phyloP scores from a whole-genome alignment of 768 basidiomycete genomes.

The Hortiboletus campestris region DNA sequence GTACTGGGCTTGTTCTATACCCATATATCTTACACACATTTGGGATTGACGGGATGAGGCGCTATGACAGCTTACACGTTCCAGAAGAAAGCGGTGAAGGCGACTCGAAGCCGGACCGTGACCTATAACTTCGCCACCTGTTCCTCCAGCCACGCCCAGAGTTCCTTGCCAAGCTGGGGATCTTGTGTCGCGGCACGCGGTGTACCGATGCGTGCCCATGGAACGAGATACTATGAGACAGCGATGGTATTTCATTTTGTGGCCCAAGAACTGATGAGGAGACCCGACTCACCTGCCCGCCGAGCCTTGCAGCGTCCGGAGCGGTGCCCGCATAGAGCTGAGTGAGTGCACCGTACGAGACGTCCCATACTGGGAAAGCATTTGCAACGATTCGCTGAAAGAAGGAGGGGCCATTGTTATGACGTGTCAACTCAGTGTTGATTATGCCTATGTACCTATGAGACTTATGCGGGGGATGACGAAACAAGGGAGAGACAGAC shows the following conservation, averaged over 20 bases:
- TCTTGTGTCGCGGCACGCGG: slow-evolving; percentile 2
- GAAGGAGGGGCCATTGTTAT: not conserved
- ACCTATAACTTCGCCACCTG: not conserved
- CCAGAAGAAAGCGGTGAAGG: not conserved
- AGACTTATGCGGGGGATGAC: not conserved
- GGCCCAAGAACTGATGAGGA: not conserved
- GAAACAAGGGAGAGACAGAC: slow-evolving; percentile 13
- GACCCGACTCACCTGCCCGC: slow-evolving; percentile 2
- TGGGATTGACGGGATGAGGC: too few species aligned
- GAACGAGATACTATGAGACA: slow-evolving; percentile 3
- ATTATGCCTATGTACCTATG: not conserved
- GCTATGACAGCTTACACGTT: too few species aligned
- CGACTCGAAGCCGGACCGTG: not conserved
- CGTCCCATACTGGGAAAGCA: not conserved
- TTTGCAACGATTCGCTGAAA: not conserved
- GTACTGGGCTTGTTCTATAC: too few species aligned
- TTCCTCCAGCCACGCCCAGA: slow-evolving; percentile 12
- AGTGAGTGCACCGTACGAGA: slow-evolving; percentile 6
- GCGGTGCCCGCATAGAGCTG: slow-evolving; percentile 11
- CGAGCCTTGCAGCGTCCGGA: slow-evolving; percentile 1
- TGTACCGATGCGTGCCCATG: slow-evolving; percentile 3
- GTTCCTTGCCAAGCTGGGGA: slow-evolving; percentile 8
- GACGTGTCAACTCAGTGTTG: slow-evolving; percentile 1
- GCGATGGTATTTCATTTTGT: not conserved
- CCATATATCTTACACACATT: too few species aligned